Percentiles rank a stretch among this genome's conserved stretches.
Conservation (phyloP, 495 filamentous ascomycete genomes). For the Penicillium cosmopolitanum region DNA sequence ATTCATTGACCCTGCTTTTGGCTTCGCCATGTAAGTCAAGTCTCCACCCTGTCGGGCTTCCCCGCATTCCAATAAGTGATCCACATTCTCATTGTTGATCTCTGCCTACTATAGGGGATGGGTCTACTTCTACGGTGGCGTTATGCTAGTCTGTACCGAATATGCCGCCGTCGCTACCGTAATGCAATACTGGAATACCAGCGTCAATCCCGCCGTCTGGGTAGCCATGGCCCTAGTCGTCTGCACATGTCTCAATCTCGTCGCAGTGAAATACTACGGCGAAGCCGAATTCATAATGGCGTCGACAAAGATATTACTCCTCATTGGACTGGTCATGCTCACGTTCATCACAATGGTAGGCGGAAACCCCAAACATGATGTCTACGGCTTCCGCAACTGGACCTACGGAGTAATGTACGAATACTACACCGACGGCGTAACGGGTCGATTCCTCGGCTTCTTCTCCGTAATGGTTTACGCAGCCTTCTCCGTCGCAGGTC, state of each 20-base stretch:
- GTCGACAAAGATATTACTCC: slow-evolving; percentile 73
- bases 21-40: slow-evolving; percentile 62
- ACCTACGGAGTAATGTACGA: slow-evolving; percentile 15
- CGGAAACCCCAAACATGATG: slow-evolving; percentile 62
- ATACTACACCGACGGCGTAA: slow-evolving; percentile 34
- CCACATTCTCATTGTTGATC: slow-evolving; percentile 13
- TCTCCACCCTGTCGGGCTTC: background rate
- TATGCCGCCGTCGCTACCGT: slow-evolving; percentile 70
- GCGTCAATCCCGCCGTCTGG: slow-evolving; percentile 59
- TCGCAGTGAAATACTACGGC: slow-evolving; percentile 70
- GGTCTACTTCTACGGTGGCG: slow-evolving; percentile 42
- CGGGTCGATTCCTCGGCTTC: slow-evolving; percentile 46
- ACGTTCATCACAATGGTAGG: slow-evolving; percentile 72
- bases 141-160: slow-evolving; percentile 63
- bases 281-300: slow-evolving; percentile 77
- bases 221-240: slow-evolving; percentile 72
- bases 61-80: slow-evolving; percentile 1
- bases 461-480: slow-evolving; percentile 50
- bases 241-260: slow-evolving; percentile 66
- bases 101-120: slow-evolving; percentile 30
- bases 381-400: slow-evolving; percentile 66
- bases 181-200: slow-evolving; percentile 68
- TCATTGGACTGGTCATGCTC: slow-evolving; percentile 69
- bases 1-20: slow-evolving; percentile 70
- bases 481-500: slow-evolving; percentile 55